Evolutionary conservation across 2,329 filamentous ascomycete genomes (phyloP).

Genomic region (Fusarium albosuccineum): DNA sequence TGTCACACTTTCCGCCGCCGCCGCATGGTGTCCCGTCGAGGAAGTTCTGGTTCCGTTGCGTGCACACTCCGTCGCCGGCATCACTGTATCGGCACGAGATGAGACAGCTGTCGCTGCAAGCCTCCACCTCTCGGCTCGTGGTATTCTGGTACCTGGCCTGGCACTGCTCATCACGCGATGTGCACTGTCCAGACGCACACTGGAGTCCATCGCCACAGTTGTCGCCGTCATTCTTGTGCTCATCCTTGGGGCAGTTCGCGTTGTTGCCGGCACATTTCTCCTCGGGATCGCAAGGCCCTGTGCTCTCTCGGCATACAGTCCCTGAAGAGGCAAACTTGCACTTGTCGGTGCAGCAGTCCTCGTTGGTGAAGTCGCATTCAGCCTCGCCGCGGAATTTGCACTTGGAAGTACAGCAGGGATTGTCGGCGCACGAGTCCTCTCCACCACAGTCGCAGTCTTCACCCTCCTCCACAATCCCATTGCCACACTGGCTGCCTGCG

Average conservation of each 20-base stretch:
- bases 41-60: constrained; percentile 88
- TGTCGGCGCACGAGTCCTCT: constrained; percentile 74
- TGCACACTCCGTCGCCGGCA: constrained; percentile 78
- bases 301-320: constrained; percentile 84
- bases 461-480: constrained; percentile 93
- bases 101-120: constrained; percentile 78
- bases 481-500: constrained; percentile 88
- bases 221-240: constrained; percentile 76
- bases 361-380: constrained; percentile 84
- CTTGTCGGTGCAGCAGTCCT: constrained; percentile 79
- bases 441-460: constrained; percentile 98
- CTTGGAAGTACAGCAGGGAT: constrained; percentile 84
- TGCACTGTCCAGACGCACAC: constrained; percentile 95
- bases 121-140: constrained; percentile 78
- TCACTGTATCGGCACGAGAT: constrained; percentile 76
- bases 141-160: constrained; percentile 83
- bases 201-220: constrained; percentile 78
- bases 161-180: constrained; percentile 91
- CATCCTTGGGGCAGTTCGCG: constrained; percentile 80
- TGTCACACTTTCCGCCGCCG: constrained; percentile 82
- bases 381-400: constrained; percentile 85
- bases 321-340: constrained; percentile 77
- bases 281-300: constrained; percentile 84
- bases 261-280: constrained; percentile 83
- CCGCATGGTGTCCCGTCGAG: constrained; percentile 90